Evolutionary conservation across 2,329 filamentous ascomycete genomes (phyloP).

Genomic region (Fusarium robinianum): DNA sequence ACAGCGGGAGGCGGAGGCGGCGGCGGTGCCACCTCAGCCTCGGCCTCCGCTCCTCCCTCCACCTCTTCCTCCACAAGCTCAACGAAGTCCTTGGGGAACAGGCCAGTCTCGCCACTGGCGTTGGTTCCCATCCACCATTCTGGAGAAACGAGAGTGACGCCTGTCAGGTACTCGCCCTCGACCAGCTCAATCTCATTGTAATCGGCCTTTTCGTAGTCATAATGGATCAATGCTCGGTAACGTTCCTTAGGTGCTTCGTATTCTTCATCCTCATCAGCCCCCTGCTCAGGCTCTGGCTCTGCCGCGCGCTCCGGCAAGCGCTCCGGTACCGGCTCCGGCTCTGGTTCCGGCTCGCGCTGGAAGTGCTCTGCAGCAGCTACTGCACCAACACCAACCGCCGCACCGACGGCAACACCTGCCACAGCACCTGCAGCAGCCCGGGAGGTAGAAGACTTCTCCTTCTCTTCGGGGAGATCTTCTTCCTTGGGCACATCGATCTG

Average conservation of each 20-base stretch:
- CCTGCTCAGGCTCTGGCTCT: constrained; percentile 8
- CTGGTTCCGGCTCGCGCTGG: constrained; percentile 42
- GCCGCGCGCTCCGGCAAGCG: constrained; percentile 10
- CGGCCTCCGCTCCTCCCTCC: no score
- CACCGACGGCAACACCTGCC: constrained; percentile 41
- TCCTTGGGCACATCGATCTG: constrained; percentile 68
- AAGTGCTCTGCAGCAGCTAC: constrained; percentile 28
- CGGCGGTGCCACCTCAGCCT: constrained; percentile 38
- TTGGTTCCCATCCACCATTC: constrained; percentile 99
- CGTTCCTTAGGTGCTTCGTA: constrained; percentile 53
- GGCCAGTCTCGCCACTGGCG: constrained; percentile 76
- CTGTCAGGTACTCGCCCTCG: constrained; percentile 85
- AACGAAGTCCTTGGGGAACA: constrained; percentile 98
- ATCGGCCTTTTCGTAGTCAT: constrained; percentile 97
- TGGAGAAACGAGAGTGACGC: constrained; percentile 96
- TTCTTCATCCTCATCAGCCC: constrained; percentile 15
- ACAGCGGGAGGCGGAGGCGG: constrained; percentile 40
- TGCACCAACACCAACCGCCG: constrained; percentile 25
- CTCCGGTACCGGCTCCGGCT: constrained; percentile 30
- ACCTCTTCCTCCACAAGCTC: constrained; percentile 77
- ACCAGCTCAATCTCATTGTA: constrained; percentile 93
- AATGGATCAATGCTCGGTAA: constrained; percentile 78
- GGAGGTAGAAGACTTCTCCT: constrained; percentile 60
- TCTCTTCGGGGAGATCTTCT: constrained; percentile 67
- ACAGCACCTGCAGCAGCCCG: constrained; percentile 64